Evolutionary conservation across 2,329 filamentous ascomycete genomes (phyloP).

Genomic region (Aaosphaeria arxii): DNA sequence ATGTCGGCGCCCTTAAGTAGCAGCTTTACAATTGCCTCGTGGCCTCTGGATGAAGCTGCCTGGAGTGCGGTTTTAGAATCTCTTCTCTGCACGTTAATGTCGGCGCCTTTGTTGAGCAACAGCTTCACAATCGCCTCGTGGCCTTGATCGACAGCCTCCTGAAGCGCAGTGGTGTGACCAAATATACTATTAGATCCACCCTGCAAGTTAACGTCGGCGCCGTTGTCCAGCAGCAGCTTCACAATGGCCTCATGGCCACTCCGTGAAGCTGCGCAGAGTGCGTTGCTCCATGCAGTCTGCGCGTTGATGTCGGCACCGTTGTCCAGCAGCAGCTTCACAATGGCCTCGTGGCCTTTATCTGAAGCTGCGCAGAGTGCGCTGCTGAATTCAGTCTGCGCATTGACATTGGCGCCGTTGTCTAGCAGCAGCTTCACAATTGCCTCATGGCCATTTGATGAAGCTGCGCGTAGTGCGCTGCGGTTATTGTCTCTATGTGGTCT

Average conservation of each 20-base stretch:
- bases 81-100: constrained; percentile 19
- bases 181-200: background rate
- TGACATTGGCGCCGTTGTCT: constrained; percentile 6
- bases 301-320: constrained; percentile 1
- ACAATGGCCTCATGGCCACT: background rate
- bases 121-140: constrained; percentile 8
- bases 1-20: constrained; percentile 2
- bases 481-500: background rate
- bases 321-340: background rate
- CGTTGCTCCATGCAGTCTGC: background rate
- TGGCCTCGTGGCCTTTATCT: background rate
- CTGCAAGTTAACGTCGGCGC: constrained; percentile 2
- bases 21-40: constrained; percentile 4
- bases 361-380: constrained; percentile 1
- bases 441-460: constrained; percentile 6
- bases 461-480: constrained; percentile 6
- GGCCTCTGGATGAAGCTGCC: constrained; percentile 1
- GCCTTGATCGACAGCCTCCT: constrained; percentile 11
- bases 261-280: background rate
- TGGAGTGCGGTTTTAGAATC: constrained; percentile 13
- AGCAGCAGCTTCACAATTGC: constrained; percentile 6
- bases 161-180: constrained; percentile 13
- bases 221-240: background rate
- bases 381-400: background rate
- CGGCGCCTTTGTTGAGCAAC: constrained; percentile 15